A percentile compares a stretch with the other conserved stretches of the same genome.
phyloP scores from a whole-genome alignment of 441 rosid species.

The Lepidium campestre region DNA sequence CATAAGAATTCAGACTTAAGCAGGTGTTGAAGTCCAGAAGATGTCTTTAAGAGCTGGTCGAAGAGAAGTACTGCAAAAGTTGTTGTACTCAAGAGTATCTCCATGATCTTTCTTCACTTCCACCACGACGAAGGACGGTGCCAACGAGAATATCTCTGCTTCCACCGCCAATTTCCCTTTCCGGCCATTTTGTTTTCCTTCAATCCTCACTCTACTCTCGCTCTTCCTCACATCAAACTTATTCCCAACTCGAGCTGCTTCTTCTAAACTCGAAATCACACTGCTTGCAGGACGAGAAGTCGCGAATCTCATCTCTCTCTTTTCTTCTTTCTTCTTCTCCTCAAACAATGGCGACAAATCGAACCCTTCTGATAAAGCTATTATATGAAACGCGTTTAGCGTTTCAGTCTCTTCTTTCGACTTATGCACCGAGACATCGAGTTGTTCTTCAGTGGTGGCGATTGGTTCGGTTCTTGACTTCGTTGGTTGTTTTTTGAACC shows the following conservation, averaged over 20 bases:
- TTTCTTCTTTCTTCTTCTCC: constrained; percentile 71
- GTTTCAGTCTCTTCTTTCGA: constrained; percentile 41
- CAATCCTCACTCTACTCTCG: constrained; percentile 61
- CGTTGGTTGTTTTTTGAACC: constrained; percentile 61
- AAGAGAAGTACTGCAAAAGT: constrained; percentile 75
- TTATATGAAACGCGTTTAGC: constrained; percentile 73
- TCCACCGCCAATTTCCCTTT: constrained; percentile 71
- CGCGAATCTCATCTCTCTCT: constrained; percentile 64
- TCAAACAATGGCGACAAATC: constrained; percentile 79
- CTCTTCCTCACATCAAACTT: constrained; percentile 71
- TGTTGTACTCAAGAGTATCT: constrained; percentile 77
- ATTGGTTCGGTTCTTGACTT: constrained; percentile 16
- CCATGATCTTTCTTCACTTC: constrained; percentile 86
- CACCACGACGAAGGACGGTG: constrained; percentile 68
- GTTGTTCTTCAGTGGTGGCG: constrained; percentile 16
- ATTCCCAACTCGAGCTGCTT: constrained; percentile 48
- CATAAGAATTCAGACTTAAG: constrained; percentile 10
- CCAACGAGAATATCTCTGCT: constrained; percentile 67
- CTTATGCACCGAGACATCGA: constrained; percentile 12
- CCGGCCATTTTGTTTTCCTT: constrained; percentile 72
- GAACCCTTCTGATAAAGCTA: constrained; percentile 76
- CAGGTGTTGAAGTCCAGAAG: constrained; percentile 54
- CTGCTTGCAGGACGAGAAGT: constrained; percentile 73
- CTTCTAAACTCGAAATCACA: constrained; percentile 71
- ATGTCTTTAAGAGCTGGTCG: constrained; percentile 90